These are phyloP conservation scores for Polysphondylium violaceum DNA, from an alignment of 78 protist species.

Conservation along the genomic window DNA sequence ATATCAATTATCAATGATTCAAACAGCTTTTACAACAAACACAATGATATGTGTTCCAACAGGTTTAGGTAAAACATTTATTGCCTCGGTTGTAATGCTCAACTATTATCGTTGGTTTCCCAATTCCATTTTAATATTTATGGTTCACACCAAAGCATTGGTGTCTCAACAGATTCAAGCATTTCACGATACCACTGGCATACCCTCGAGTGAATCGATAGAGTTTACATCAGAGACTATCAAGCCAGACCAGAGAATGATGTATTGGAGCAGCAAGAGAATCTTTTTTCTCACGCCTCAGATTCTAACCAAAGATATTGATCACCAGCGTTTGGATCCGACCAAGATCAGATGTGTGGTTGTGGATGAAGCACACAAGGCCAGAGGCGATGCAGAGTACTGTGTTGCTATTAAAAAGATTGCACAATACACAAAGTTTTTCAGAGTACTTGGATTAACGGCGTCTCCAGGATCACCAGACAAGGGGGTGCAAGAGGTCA, in stretches of 20 bases:
- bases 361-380: conserved; percentile 94
- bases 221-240: conserved; percentile 83
- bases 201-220: not conserved
- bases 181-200: conserved; percentile 76
- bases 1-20: conserved; percentile 85
- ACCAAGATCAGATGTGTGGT: conserved; percentile 62
- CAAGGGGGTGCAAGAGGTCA: conserved; percentile 75
- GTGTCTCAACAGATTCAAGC: conserved; percentile 95
- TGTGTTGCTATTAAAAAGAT: conserved; percentile 40
- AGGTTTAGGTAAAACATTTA: conserved; percentile 98
- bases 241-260: not conserved
- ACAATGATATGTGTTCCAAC: conserved; percentile 96
- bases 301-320: conserved; percentile 83
- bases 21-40: conserved; percentile 70
- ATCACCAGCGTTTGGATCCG: conserved; percentile 55
- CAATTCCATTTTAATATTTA: conserved; percentile 89
- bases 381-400: conserved; percentile 90
- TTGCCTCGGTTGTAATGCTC: conserved; percentile 96
- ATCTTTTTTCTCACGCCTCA: conserved; percentile 95
- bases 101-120: conserved; percentile 97
- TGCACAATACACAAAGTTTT: conserved; percentile 5
- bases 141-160: conserved; percentile 97
- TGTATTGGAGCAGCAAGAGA: conserved; percentile 82
- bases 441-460: conserved; percentile 94
- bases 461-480: conserved; percentile 97